These are phyloP conservation scores for Yamadazyma kitorensis DNA, from an alignment of 805 yeast species.

Conservation along the genomic window DNA sequence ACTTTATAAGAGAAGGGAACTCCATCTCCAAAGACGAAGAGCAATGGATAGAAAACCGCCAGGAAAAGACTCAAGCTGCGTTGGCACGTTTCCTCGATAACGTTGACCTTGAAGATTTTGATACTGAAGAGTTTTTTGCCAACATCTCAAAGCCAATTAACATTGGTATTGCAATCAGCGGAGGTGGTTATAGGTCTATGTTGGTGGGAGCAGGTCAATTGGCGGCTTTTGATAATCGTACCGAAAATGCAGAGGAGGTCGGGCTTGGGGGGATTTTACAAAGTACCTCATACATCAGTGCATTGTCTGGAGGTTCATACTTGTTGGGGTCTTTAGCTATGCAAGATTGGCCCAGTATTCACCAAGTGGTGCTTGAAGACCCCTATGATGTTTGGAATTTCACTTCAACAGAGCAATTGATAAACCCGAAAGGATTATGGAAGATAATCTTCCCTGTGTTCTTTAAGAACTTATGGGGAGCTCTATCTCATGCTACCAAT, in stretches of 20 bases:
- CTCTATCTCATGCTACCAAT: slow-evolving; percentile 27
- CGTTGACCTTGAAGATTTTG: slow-evolving; percentile 21
- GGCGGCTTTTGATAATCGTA: slow-evolving; percentile 74
- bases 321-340: slow-evolving; percentile 62
- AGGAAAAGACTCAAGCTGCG: slow-evolving; percentile 21
- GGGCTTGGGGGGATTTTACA: slow-evolving; percentile 70
- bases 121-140: slow-evolving; percentile 20
- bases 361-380: slow-evolving; percentile 44
- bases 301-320: slow-evolving; percentile 87
- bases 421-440: slow-evolving; percentile 20
- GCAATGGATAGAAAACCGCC: slow-evolving; percentile 23
- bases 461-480: slow-evolving; percentile 20
- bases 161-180: slow-evolving; percentile 38
- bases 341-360: slow-evolving; percentile 73
- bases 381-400: slow-evolving; percentile 35
- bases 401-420: slow-evolving; percentile 25
- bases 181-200: slow-evolving; percentile 47
- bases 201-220: slow-evolving; percentile 80
- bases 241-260: slow-evolving; percentile 51
- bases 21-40: slow-evolving; percentile 22
- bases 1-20: slow-evolving; percentile 25
- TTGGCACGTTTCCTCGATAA: slow-evolving; percentile 20
- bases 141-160: slow-evolving; percentile 14
- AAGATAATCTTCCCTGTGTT: slow-evolving; percentile 20
- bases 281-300: slow-evolving; percentile 66